Conservation (phyloP, 495 filamentous ascomycete genomes). For the Aspergillus olivimuriae region DNA sequence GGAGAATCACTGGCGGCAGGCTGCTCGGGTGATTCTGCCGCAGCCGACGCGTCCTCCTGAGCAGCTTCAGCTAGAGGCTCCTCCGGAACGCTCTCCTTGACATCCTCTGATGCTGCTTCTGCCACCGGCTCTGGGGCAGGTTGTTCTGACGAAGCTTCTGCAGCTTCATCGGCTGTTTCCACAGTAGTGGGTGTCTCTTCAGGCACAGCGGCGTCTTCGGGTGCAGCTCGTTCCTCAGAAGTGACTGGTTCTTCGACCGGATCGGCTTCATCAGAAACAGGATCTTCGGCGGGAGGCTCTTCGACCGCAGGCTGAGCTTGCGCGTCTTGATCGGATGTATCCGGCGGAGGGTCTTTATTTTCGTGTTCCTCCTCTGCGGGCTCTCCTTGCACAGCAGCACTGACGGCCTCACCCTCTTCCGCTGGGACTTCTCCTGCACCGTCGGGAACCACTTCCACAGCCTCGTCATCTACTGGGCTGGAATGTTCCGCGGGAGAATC, state of each 20-base stretch:
- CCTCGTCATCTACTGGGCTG: no score
- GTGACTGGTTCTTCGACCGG: slow-evolving; percentile 10
- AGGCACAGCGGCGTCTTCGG: slow-evolving; percentile 5
- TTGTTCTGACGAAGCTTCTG: slow-evolving; percentile 6
- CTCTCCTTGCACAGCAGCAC: no score
- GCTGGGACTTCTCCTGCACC: no score
- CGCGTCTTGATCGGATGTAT: no score
- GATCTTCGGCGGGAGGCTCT: slow-evolving; percentile 6
- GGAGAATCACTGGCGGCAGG: slow-evolving; percentile 1
- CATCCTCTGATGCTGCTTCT: not conserved
- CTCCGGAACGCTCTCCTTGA: slow-evolving; percentile 9
- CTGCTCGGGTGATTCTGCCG: slow-evolving; percentile 1
- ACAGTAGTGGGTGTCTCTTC: slow-evolving; percentile 11
- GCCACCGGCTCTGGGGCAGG: slow-evolving; percentile 9
- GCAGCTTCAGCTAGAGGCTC: slow-evolving; percentile 7
- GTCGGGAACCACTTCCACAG: no score
- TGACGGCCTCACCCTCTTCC: no score
- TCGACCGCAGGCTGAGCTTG: not conserved
- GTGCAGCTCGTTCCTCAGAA: slow-evolving; percentile 5
- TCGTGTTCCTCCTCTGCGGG: no score
- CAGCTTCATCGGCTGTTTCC: slow-evolving; percentile 9
- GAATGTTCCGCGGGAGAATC: no score
- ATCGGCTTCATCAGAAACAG: slow-evolving; percentile 4
- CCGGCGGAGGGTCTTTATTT: no score
- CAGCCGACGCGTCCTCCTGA: not conserved